Evolutionary conservation across 176 grass and related monocot species (phyloP).

Genomic region (Eragrostis curvula): DNA sequence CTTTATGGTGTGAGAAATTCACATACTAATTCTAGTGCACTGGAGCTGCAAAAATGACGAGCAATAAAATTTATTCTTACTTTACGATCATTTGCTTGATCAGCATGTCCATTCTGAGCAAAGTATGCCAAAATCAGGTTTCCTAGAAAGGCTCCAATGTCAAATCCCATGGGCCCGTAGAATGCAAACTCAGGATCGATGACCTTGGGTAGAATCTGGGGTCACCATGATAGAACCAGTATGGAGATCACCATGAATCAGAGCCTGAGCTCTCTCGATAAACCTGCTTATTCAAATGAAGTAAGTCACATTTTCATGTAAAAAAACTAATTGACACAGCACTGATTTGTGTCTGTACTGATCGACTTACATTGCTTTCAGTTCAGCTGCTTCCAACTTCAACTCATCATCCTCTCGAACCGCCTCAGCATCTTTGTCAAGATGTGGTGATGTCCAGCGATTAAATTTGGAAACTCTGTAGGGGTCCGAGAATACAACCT

Average conservation of each 20-base stretch:
- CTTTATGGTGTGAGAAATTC: neutral
- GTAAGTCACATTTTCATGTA: neutral
- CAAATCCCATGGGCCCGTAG: slow-evolving; percentile 91
- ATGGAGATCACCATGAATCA: slow-evolving; percentile 97
- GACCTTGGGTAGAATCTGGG: slow-evolving; percentile 77
- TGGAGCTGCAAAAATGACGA: neutral
- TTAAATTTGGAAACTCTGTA: slow-evolving; percentile 77
- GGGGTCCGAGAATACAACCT: slow-evolving; percentile 93
- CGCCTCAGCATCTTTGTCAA: slow-evolving; percentile 78
- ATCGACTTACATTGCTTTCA: slow-evolving; percentile 73
- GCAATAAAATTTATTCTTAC: slow-evolving; percentile 49
- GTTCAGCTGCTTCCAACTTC: slow-evolving; percentile 71
- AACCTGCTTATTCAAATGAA: slow-evolving; percentile 56
- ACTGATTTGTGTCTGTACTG: neutral
- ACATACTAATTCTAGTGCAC: neutral
- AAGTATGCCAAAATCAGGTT: slow-evolving; percentile 93
- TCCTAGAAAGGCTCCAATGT: slow-evolving; percentile 96
- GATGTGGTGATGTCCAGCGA: slow-evolving; percentile 75
- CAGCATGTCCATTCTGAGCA: slow-evolving; percentile 89
- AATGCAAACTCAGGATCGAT: slow-evolving; percentile 96
- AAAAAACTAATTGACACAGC: neutral
- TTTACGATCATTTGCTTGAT: slow-evolving; percentile 69
- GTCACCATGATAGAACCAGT: slow-evolving; percentile 96
- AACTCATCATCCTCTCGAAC: slow-evolving; percentile 65
- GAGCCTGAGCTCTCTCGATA: slow-evolving; percentile 89